Conservation (phyloP, 106 monocot genomes). For the Acorus calamus region DNA sequence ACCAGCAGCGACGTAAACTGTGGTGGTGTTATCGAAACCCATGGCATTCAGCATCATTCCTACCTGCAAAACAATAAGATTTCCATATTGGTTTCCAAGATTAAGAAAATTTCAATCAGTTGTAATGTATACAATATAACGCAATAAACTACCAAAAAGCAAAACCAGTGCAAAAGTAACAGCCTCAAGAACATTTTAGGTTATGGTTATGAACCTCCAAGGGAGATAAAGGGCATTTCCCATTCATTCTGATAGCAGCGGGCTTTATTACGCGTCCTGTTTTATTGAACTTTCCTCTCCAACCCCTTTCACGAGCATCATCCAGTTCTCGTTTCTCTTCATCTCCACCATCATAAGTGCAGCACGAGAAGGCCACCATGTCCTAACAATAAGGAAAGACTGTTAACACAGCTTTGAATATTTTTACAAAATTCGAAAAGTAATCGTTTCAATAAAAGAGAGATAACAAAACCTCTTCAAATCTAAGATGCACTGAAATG, state of each 20-base stretch:
- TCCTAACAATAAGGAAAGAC: conserved; percentile 38
- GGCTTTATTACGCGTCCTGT: conserved; percentile 63
- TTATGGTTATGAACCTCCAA: conserved; percentile 50
- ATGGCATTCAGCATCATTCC: conserved; percentile 77
- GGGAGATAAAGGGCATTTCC: conserved; percentile 92
- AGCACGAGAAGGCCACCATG: conserved; percentile 96
- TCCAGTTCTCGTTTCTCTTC: conserved; percentile 86
- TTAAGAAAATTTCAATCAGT: neutral
- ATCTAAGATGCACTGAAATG: conserved; percentile 89
- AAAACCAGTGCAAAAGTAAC: neutral
- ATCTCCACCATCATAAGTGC: conserved; percentile 84
- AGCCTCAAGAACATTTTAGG: too few relatives aligned
- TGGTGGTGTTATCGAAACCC: neutral
- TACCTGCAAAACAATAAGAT: conserved; percentile 53
- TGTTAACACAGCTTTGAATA: neutral
- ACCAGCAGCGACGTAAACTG: neutral
- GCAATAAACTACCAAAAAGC: too few relatives aligned
- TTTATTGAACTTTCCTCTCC: conserved; percentile 87
- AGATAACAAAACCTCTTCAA: conserved; percentile 67
- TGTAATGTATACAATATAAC: too few relatives aligned
- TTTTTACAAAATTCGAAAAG: neutral
- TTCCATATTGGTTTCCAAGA: neutral
- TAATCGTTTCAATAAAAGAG: neutral
- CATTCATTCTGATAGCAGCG: conserved; percentile 54
- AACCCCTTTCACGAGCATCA: conserved; percentile 82